Base-by-base conservation (phyloP, 2,329 filamentous ascomycete genomes). In the Arthrobotrys conoides region DNA sequence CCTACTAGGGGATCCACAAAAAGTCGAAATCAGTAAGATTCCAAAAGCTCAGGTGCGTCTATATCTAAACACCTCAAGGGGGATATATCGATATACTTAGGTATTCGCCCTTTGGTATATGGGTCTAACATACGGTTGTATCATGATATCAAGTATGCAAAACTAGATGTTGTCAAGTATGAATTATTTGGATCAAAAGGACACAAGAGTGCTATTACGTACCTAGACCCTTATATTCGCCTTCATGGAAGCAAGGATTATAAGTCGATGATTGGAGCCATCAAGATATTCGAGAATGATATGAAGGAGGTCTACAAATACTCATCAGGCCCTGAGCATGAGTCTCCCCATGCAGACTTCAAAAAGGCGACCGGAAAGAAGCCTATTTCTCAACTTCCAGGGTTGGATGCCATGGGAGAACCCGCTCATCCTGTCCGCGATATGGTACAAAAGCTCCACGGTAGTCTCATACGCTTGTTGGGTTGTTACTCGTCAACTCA, bases 281-380 rank as follows among this genome's bases (percentile, higher is more conserved):
- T 69, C 5, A 41, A 27, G 2, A 48, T 16, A 12, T 69, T 69
- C 36, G 16, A 44, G 1, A 38, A 10, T 0, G 51, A 27, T 3
- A 69, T 69, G 65, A 20, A 48, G 18, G 20, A 69, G n/a, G 24
- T 69, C 18, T 69, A 46, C 16, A 57, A 22, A 27, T 61, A 24
- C 16, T 14, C 36, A 9, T 20, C 16, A 44, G 44, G 9, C 3
- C n/a, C 57, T 1, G 36, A 61, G 12, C n/a, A 27, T n/a, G 36
- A 24, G 5, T 2, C 57, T 10, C 4, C 22, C 5, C 18, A 20
- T 5, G 12, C 36, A 5, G 22, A 27, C 9, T 16, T 44, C 3
- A 44, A 27, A 24, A 61, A 3, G 4, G 12, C 8, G 14, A 16
- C 10, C 1, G 16, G 1, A 22, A 18, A n/a, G 6, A 59, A 38